Conservation (phyloP, 345 rosid species). For the Rhodomyrtus tomentosa region DNA sequence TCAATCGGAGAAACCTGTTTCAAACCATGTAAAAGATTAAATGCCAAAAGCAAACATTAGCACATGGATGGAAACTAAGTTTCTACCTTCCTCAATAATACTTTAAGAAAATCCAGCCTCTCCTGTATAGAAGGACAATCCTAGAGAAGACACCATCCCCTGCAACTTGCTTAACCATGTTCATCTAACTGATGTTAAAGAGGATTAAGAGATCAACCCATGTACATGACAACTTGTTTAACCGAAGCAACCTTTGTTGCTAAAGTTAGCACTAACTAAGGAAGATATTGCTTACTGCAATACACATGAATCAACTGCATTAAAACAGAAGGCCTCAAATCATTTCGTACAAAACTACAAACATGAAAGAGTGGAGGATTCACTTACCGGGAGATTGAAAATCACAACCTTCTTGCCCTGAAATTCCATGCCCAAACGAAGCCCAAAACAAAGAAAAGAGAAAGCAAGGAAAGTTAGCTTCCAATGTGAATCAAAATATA, state of each 20-base stretch:
- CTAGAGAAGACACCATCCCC: constrained; percentile 14
- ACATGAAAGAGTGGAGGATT: neutral
- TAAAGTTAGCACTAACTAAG: neutral
- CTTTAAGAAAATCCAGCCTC: constrained; percentile 69
- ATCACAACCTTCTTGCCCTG: constrained; percentile 23
- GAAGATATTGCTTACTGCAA: neutral
- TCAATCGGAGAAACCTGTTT: neutral
- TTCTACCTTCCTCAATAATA: constrained; percentile 73
- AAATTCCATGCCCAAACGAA: too few species aligned
- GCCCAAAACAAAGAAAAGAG: too few species aligned
- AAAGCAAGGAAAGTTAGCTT: too few species aligned
- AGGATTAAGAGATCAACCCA: too few species aligned
- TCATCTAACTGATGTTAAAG: too few species aligned
- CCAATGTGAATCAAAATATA: too few species aligned
- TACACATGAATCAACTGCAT: neutral
- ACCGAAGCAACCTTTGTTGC: neutral
- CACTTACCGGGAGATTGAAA: constrained; percentile 86
- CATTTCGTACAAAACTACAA: neutral
- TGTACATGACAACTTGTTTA: too few species aligned
- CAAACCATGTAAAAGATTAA: neutral
- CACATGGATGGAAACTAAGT: neutral
- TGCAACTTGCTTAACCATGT: too few species aligned
- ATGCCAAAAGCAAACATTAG: neutral
- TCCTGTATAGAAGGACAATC: constrained; percentile 73
- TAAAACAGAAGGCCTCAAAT: neutral